A percentile compares a stretch with the other conserved stretches of the same genome.
Evolutionary conservation across 2,329 filamentous ascomycete genomes (phyloP).

Genomic region (Diplodia sapinea): DNA sequence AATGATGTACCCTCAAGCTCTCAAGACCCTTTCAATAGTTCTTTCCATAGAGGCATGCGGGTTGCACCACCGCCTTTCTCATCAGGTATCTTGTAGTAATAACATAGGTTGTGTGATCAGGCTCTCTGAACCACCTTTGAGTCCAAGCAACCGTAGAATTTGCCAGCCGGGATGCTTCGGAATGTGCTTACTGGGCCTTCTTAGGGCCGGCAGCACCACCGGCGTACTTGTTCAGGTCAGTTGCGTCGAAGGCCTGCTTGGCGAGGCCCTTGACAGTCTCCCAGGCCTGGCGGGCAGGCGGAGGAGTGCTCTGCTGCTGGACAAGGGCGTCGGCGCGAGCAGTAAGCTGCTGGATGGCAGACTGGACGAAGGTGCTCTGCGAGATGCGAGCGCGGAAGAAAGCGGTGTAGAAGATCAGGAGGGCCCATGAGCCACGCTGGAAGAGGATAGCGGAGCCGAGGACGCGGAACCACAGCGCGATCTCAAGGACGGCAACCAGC

Average conservation of each 20-base stretch:
- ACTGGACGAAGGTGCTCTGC: conserved; percentile 93
- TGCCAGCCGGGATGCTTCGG: background rate
- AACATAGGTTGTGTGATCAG: background rate
- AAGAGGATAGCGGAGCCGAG: conserved; percentile 83
- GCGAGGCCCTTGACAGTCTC: conserved; percentile 74
- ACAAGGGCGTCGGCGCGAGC: conserved; percentile 80
- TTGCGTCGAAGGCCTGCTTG: conserved; percentile 77
- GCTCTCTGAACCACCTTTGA: background rate
- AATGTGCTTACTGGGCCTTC: conserved; percentile 64
- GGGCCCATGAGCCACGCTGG: conserved; percentile 87
- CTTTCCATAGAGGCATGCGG: background rate
- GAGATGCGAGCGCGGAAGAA: conserved; percentile 90
- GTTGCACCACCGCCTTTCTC: background rate
- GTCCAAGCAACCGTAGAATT: conserved; percentile 4
- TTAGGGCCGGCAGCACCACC: conserved; percentile 63
- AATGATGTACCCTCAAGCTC: conserved; percentile 8
- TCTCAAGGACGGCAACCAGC: conserved; percentile 86
- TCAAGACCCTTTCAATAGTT: background rate
- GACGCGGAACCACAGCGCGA: conserved; percentile 83
- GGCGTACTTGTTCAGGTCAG: conserved; percentile 77
- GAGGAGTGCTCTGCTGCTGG: conserved; percentile 85
- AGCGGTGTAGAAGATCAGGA: conserved; percentile 82
- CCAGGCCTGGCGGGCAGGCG: conserved; percentile 79
- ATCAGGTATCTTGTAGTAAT: background rate
- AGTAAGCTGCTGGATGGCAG: conserved; percentile 73